Evolutionary conservation across 75 land plant genomes (phyloP).

Genomic region (Sequoiadendron giganteum): DNA sequence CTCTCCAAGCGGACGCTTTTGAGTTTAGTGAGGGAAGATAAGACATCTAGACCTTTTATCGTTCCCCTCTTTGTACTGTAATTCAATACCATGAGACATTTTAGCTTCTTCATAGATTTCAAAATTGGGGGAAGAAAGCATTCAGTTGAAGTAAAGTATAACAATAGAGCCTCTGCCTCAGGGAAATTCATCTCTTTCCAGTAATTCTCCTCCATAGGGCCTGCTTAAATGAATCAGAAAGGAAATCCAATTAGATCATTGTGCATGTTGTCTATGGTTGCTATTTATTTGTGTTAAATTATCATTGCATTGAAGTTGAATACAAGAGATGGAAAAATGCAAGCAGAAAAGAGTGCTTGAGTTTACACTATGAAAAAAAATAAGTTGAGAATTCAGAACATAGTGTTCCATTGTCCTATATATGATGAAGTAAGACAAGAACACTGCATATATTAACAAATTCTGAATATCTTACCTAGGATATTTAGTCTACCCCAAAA

Average conservation of each 20-base stretch:
- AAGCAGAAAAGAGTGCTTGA: neutral
- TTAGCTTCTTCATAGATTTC: slow-evolving; percentile 40
- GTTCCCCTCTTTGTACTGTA: slow-evolving; percentile 19
- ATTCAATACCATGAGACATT: slow-evolving; percentile 40
- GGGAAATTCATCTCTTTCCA: slow-evolving; percentile 52
- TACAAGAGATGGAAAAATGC: neutral
- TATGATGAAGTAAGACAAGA: too few relatives aligned
- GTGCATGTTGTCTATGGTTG: neutral
- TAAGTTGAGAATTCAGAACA: too few relatives aligned
- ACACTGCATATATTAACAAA: too few relatives aligned
- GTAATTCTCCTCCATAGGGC: slow-evolving; percentile 49
- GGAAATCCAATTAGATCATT: neutral
- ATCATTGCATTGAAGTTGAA: neutral
- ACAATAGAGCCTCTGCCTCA: slow-evolving; percentile 50
- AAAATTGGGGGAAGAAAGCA: slow-evolving; percentile 49
- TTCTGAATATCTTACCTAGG: too few relatives aligned
- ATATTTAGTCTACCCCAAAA: too few relatives aligned
- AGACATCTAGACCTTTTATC: slow-evolving; percentile 28
- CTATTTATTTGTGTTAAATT: too few relatives aligned
- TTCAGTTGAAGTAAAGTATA: slow-evolving; percentile 37
- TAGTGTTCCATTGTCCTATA: too few relatives aligned
- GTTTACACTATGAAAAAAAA: too few relatives aligned
- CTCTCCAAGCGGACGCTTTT: slow-evolving; percentile 53
- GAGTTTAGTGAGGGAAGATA: slow-evolving; percentile 29
- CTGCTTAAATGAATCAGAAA: slow-evolving; percentile 10